phyloP scores from a whole-genome alignment of 768 basidiomycete species.

The Gloeophyllum trabeum region DNA sequence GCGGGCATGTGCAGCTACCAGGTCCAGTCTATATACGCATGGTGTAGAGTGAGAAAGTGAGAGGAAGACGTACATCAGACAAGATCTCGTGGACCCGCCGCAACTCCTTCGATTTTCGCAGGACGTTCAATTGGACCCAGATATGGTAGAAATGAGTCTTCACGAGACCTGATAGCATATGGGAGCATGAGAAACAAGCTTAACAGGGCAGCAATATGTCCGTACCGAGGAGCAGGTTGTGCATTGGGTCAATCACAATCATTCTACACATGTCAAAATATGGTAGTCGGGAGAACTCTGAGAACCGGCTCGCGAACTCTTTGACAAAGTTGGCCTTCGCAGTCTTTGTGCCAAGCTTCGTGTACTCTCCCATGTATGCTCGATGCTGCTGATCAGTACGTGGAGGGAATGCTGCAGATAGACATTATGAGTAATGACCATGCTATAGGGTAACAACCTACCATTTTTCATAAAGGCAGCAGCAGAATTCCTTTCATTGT shows the following conservation, averaged over 20 bases:
- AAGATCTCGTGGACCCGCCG: conserved; percentile 5
- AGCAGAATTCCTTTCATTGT: conserved; percentile 11
- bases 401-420: conserved; percentile 4
- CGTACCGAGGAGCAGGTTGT: conserved; percentile 20
- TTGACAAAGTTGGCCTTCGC: conserved; percentile 9
- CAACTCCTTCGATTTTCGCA: conserved; percentile 5
- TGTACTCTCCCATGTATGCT: conserved; percentile 6
- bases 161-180: conserved; percentile 5
- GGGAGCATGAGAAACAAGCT: background rate
- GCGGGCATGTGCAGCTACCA: conserved; percentile 6
- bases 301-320: conserved; percentile 11
- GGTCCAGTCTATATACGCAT: background rate
- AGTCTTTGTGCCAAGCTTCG: background rate
- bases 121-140: conserved; percentile 5
- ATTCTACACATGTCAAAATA: conserved; percentile 18
- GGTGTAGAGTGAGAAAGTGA: background rate
- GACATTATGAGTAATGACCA: background rate
- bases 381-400: conserved; percentile 10
- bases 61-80: background rate
- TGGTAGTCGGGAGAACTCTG: conserved; percentile 15
- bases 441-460: conserved; percentile 3
- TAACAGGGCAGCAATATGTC: background rate
- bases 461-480: conserved; percentile 12
- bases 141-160: conserved; percentile 7
- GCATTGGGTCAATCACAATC: conserved; percentile 22